phyloP scores from a whole-genome alignment of 1,139 yeast species.

The Hanseniaspora uvarum region DNA sequence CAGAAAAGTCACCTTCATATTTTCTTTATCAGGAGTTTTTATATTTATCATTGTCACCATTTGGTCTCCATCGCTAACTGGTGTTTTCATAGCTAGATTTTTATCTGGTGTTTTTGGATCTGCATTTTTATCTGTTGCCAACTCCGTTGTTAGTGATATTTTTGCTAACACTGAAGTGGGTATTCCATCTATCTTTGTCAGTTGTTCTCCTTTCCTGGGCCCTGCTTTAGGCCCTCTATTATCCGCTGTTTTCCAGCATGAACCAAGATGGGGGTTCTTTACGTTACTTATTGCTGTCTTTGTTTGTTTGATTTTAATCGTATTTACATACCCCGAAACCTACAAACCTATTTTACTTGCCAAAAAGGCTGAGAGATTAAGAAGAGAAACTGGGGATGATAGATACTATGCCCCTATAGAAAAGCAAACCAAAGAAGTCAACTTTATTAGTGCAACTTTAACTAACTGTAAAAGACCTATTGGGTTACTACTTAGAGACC shows the following conservation, averaged over 20 bases:
- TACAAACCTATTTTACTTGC: constrained; percentile 55
- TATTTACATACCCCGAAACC: constrained; percentile 57
- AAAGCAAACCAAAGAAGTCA: constrained; percentile 36
- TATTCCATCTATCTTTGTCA: constrained; percentile 58
- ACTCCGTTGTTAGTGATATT: constrained; percentile 67
- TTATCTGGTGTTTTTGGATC: constrained; percentile 60
- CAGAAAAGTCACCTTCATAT: constrained; percentile 55
- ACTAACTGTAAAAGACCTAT: constrained; percentile 45
- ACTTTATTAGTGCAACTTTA: constrained; percentile 33
- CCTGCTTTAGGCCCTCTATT: constrained; percentile 65
- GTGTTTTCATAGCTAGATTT: constrained; percentile 55
- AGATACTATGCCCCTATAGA: constrained; percentile 46
- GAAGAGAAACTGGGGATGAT: constrained; percentile 51
- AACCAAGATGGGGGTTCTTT: constrained; percentile 52
- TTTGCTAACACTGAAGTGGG: constrained; percentile 50
- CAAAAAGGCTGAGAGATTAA: constrained; percentile 45
- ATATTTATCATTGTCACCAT: constrained; percentile 59
- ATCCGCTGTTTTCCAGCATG: constrained; percentile 49
- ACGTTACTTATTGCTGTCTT: constrained; percentile 59
- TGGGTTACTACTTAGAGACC: constrained; percentile 43
- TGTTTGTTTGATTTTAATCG: constrained; percentile 40
- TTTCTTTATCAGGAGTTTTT: constrained; percentile 47
- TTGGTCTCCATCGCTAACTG: constrained; percentile 52
- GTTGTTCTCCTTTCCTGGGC: constrained; percentile 66
- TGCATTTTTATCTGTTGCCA: constrained; percentile 62